Conservation (phyloP, 768 basidiomycete species). For the Erythrobasidium yunnanense region DNA sequence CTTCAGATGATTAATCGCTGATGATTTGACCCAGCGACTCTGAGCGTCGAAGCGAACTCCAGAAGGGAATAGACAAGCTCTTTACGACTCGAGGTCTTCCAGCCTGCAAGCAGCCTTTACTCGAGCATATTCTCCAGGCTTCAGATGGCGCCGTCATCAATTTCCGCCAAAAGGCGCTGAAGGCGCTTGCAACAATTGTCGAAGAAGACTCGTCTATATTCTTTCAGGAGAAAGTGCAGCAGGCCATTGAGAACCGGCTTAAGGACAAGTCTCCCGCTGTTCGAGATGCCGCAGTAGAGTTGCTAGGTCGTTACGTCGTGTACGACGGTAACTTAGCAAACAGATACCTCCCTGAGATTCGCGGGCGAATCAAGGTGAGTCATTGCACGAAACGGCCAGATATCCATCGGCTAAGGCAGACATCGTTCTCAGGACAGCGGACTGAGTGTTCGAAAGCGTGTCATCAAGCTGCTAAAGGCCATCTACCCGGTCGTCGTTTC, state of each 20-base stretch:
- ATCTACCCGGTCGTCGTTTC: conserved; percentile 61
- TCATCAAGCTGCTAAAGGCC: conserved; percentile 81
- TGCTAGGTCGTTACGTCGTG: conserved; percentile 95
- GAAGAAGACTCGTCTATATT: conserved; percentile 78
- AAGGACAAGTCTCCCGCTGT: conserved; percentile 86
- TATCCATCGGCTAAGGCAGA: too few species aligned
- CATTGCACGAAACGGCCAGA: not conserved
- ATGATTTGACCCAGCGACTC: conserved; percentile 50
- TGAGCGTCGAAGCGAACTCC: conserved; percentile 59
- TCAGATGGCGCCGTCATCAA: conserved; percentile 78
- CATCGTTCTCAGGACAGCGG: conserved; percentile 66
- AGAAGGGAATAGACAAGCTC: conserved; percentile 62
- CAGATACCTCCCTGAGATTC: conserved; percentile 77
- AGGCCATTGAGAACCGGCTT: conserved; percentile 78
- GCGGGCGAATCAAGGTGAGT: conserved; percentile 73
- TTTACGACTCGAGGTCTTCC: conserved; percentile 64
- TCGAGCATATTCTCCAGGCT: conserved; percentile 64
- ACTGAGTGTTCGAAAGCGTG: conserved; percentile 81
- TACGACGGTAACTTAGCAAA: conserved; percentile 76
- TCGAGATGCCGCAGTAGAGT: conserved; percentile 88
- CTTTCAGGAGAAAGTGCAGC: conserved; percentile 60
- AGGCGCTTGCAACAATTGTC: conserved; percentile 77
- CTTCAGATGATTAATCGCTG: too few species aligned
- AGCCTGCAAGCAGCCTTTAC: conserved; percentile 70
- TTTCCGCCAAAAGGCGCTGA: conserved; percentile 85